Evolutionary conservation across 129 eudicot genomes (phyloP).

Genomic region (Mikania micrantha): DNA sequence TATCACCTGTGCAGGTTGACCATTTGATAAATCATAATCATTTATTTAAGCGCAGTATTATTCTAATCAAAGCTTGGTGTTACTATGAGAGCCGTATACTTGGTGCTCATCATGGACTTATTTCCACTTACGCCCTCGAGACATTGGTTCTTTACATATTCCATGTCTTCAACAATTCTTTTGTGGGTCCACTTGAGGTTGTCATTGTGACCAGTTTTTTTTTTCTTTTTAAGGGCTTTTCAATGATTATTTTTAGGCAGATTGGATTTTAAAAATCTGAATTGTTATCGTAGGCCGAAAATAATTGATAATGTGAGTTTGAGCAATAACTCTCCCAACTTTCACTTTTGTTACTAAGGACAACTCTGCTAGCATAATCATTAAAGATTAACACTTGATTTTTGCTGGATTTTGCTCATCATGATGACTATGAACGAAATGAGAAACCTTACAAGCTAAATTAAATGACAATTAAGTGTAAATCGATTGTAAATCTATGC

Average conservation of each 20-base stretch:
- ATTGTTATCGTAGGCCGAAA: no score
- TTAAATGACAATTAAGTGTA: no score
- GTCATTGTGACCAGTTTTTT: neutral
- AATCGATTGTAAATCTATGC: no score
- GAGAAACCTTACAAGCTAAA: no score
- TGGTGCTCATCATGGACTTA: conserved; percentile 97
- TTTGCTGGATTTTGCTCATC: no score
- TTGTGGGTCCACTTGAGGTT: conserved; percentile 96
- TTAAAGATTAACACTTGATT: no score
- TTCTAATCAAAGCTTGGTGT: conserved; percentile 98
- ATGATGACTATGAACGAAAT: no score
- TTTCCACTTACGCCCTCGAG: conserved; percentile 95
- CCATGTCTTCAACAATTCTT: conserved; percentile 80
- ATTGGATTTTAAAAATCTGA: no score
- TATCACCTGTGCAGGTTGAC: conserved; percentile 54
- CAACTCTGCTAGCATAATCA: no score
- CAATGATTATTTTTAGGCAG: neutral
- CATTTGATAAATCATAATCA: conserved; percentile 77
- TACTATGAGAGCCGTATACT: conserved; percentile 94
- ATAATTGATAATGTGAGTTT: no score
- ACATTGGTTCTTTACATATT: conserved; percentile 97
- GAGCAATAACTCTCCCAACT: no score
- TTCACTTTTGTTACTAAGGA: no score
- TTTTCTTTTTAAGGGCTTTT: neutral
- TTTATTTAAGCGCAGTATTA: conserved; percentile 88